Evolutionary conservation across 176 grass and related monocot species (phyloP).

Genomic region (Eragrostis curvula): DNA sequence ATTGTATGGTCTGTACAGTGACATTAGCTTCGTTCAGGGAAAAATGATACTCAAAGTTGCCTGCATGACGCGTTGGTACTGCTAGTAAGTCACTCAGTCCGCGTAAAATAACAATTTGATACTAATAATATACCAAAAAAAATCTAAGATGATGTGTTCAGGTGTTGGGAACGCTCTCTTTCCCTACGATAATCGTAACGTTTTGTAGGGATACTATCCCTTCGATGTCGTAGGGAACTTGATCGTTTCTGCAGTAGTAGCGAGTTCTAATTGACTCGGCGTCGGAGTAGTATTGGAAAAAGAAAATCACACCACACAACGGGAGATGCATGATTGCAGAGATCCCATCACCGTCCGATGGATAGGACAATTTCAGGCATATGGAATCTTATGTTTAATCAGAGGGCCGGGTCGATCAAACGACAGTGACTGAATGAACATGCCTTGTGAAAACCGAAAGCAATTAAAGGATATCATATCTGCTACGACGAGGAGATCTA

Average conservation of each 20-base stretch:
- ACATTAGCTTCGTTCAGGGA: background rate
- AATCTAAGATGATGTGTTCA: no score
- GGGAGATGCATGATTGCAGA: conserved; percentile 19
- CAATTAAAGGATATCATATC: conserved; percentile 12
- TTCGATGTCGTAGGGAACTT: no score
- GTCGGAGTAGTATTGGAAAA: no score
- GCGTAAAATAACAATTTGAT: no score
- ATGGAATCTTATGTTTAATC: conserved; percentile 53
- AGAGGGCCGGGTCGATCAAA: conserved; percentile 19
- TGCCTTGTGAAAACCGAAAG: conserved; percentile 11
- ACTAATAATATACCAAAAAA: no score
- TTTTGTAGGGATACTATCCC: no score
- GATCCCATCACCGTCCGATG: conserved; percentile 5
- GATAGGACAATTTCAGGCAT: conserved; percentile 27
- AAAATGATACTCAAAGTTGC: background rate
- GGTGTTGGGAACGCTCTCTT: no score
- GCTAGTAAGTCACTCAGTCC: no score
- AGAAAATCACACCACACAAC: background rate
- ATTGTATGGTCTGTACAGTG: background rate
- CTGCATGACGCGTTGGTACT: background rate
- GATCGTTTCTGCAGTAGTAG: no score
- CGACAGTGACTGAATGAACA: conserved; percentile 28
- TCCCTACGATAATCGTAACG: no score
- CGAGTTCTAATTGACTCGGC: no score
- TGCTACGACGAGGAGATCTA: conserved; percentile 25